A percentile compares a stretch with the other conserved stretches of the same genome.
Evolutionary conservation across 306 rosid species (phyloP).

Genomic region (Hippophae rhamnoides): DNA sequence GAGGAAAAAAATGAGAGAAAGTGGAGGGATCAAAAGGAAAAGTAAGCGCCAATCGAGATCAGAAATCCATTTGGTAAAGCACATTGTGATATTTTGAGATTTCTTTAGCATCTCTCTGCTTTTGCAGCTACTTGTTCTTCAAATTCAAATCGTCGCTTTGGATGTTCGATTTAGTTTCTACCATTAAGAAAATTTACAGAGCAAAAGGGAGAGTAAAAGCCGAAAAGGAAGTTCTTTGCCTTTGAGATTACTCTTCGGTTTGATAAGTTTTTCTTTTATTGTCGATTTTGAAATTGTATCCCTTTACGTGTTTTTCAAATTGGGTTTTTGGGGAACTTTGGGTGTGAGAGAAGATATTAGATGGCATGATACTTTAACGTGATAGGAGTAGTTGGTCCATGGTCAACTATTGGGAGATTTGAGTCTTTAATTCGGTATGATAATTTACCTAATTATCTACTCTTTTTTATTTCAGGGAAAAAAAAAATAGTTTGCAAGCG

Average conservation of each 20-base stretch:
- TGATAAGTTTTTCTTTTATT: too few species aligned
- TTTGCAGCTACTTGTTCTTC: not conserved
- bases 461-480: too few species aligned
- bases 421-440: too few species aligned
- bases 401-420: too few species aligned
- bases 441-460: too few species aligned
- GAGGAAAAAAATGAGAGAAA: slow-evolving; percentile 38
- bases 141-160: not conserved
- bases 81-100: slow-evolving; percentile 16
- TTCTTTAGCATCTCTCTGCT: slow-evolving; percentile 20
- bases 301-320: too few species aligned
- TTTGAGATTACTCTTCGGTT: not conserved
- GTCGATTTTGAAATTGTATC: too few species aligned
- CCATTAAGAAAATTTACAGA: not conserved
- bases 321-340: too few species aligned
- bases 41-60: slow-evolving; percentile 43
- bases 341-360: too few species aligned
- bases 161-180: slow-evolving; percentile 1
- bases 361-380: too few species aligned
- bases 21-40: slow-evolving; percentile 31
- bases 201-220: not conserved
- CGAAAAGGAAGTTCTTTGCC: not conserved
- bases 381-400: too few species aligned
- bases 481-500: too few species aligned
- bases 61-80: slow-evolving; percentile 23